A percentile compares a stretch with the other conserved stretches of the same genome.
Evolutionary conservation across 2,329 filamentous ascomycete genomes (phyloP).

Genomic region (Fusarium protoensiforme): DNA sequence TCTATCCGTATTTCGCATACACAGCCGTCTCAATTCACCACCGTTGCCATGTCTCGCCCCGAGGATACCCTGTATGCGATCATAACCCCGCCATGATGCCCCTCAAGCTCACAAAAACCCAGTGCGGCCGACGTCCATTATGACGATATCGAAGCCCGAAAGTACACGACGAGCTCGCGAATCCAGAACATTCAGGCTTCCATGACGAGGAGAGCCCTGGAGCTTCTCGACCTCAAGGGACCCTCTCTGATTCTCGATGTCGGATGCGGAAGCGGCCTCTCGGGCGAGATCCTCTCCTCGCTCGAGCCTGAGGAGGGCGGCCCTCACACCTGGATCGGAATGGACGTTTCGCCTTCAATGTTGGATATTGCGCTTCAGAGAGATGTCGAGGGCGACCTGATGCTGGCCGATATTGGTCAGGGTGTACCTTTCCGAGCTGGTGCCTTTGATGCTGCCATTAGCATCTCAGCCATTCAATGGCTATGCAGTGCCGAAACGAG

Average conservation of each 20-base stretch:
- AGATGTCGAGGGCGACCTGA: constrained; percentile 92
- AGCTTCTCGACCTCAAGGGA: constrained; percentile 82
- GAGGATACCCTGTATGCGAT: constrained; percentile 86
- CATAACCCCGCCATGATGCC: constrained; percentile 32
- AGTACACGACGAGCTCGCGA: constrained; percentile 96
- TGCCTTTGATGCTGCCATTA: constrained; percentile 93
- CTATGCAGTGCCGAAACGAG: constrained; percentile 94
- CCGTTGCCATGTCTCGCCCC: constrained; percentile 86
- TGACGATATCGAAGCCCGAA: constrained; percentile 93
- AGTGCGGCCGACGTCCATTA: constrained; percentile 98
- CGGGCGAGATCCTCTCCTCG: constrained; percentile 90
- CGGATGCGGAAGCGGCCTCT: constrained; percentile 95
- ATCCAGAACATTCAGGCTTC: constrained; percentile 95
- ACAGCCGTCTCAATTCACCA: not conserved
- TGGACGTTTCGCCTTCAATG: constrained; percentile 97
- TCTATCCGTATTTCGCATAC: accelerated
- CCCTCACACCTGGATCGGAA: constrained; percentile 95
- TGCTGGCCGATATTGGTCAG: constrained; percentile 95
- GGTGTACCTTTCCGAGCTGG: constrained; percentile 94
- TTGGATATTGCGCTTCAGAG: constrained; percentile 92
- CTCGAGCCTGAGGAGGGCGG: constrained; percentile 76
- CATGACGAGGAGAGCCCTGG: constrained; percentile 94
- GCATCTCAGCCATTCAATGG: constrained; percentile 98
- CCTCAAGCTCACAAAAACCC: constrained; percentile 43
- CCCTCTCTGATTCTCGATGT: constrained; percentile 94